Base-by-base conservation (phyloP, 2,329 filamentous ascomycete species). In the Ophiostoma sp. region DNA sequence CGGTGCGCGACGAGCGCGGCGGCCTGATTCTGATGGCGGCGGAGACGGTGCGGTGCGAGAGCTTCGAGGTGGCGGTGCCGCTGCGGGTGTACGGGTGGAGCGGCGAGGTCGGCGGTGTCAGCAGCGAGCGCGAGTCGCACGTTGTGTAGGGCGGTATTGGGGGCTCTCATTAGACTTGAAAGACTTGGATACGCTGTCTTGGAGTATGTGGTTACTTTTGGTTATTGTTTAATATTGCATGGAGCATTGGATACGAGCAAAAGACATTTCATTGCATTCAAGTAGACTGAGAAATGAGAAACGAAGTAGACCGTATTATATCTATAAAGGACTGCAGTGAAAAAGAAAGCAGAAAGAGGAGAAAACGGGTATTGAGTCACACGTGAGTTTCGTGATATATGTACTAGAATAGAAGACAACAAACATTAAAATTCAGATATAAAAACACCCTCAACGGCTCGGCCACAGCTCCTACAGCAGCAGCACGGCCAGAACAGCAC, bases 41-140 rank as follows among this genome's bases (percentile, higher is more conserved):
- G 68, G 92, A 96, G 80, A 88, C 88, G 73, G 76, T 97, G 68
- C 85, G 89, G 10, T 94, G 92, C 75, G 93, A 97, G 81, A 96
- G 91, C 75, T 97, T 97, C 79, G 93, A 97, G 79, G 91, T 96
- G 65, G 87, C 89, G 44, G 92, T 97, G 65, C 93, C 93, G 35
- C 81, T 97, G 73, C 87, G 88, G 68, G 91, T 97, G 11, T 97
- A 96, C 76, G 88, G 88, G 76, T 88, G 71, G 86, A 87, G 77
- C 81, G 68, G 66, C 31, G 69, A 71, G 39, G 81, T 72, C 35
- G 67, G 69, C 35, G 69, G 68, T 48, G 66, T 52, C 36, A 35
- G 41, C 17, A 27, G 41, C 57, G 68, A 69, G 36, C 48, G 67
- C 20, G 70, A 71, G n/a, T 23, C 66, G 1, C 69, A 67, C 48